These are phyloP conservation scores for Pseudovirgaria hyperparasitica DNA, from an alignment of 2,329 filamentous ascomycete species.

Conservation along the genomic window DNA sequence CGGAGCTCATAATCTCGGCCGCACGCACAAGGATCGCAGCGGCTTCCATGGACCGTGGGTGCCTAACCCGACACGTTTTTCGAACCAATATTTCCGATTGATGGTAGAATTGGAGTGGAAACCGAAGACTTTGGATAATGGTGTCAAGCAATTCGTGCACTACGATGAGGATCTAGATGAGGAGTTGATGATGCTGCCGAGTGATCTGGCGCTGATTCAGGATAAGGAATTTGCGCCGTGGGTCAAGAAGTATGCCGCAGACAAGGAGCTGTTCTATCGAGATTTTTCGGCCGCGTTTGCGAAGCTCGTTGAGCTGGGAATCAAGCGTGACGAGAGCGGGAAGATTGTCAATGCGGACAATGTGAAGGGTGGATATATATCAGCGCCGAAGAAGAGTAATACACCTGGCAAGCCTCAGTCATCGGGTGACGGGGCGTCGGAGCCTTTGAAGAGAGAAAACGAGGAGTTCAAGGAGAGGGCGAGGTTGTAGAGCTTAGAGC, in stretches of 20 bases:
- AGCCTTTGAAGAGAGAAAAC: constrained; percentile 28
- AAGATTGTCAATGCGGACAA: constrained; percentile 45
- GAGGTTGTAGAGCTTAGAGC: constrained; percentile 23
- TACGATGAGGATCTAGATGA: constrained; percentile 44
- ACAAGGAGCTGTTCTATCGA: constrained; percentile 49
- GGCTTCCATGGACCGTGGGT: constrained; percentile 49
- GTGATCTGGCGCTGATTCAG: constrained; percentile 45
- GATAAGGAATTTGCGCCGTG: constrained; percentile 42
- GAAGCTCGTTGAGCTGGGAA: constrained; percentile 49
- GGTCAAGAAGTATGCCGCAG: constrained; percentile 46
- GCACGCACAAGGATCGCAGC: constrained; percentile 42
- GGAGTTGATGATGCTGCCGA: constrained; percentile 54
- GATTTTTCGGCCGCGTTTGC: constrained; percentile 47
- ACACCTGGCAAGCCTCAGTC: constrained; percentile 18
- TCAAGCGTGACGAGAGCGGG: constrained; percentile 40
- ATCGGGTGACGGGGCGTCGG: constrained; percentile 28
- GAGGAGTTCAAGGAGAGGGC: constrained; percentile 25
- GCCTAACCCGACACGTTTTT: constrained; percentile 45
- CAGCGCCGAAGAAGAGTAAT: constrained; percentile 44
- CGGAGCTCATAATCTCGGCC: constrained; percentile 44
- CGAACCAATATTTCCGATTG: constrained; percentile 45
- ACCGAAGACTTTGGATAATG: constrained; percentile 39
- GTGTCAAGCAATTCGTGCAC: constrained; percentile 45
- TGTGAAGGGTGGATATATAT: constrained; percentile 40
- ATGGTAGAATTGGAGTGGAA: constrained; percentile 41